Percentiles rank a stretch among this genome's conserved stretches.
phyloP scores from a whole-genome alignment of 1,284 basidiomycete genomes.

The Boletus mariae region DNA sequence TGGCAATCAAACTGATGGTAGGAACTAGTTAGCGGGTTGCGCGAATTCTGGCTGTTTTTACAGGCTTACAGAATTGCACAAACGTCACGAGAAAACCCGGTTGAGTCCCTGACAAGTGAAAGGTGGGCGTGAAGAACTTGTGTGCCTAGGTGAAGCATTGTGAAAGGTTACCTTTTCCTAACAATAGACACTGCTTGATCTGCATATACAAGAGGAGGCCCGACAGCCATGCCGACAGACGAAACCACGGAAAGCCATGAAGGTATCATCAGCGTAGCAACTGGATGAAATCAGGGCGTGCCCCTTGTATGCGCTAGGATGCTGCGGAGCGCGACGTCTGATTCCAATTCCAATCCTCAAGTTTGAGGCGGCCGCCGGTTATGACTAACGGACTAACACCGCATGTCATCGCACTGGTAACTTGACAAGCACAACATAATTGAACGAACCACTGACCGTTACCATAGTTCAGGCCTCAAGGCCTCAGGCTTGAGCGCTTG shows the following conservation, averaged over 20 bases:
- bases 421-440: neutral
- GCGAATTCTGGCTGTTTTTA: conserved; percentile 2
- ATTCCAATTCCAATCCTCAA: neutral
- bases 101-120: conserved; percentile 59
- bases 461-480: neutral
- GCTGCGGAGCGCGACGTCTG: conserved; percentile 11
- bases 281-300: neutral
- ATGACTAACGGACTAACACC: conserved; percentile 11
- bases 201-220: conserved; percentile 66
- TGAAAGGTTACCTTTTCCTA: conserved; percentile 54
- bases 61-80: conserved; percentile 67
- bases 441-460: neutral
- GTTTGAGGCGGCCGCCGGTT: neutral
- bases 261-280: conserved; percentile 17
- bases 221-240: conserved; percentile 54
- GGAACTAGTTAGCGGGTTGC: conserved; percentile 8
- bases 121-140: conserved; percentile 18
- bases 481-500: neutral
- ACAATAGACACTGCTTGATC: conserved; percentile 76
- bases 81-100: conserved; percentile 81
- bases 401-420: neutral
- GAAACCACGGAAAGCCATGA: conserved; percentile 42
- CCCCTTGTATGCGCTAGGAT: neutral
- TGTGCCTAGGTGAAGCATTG: conserved; percentile 4
- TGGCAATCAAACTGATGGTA: conserved; percentile 62